Evolutionary conservation across 176 grass and related monocot species (phyloP).

Genomic region (Urochloa ruziziensis): DNA sequence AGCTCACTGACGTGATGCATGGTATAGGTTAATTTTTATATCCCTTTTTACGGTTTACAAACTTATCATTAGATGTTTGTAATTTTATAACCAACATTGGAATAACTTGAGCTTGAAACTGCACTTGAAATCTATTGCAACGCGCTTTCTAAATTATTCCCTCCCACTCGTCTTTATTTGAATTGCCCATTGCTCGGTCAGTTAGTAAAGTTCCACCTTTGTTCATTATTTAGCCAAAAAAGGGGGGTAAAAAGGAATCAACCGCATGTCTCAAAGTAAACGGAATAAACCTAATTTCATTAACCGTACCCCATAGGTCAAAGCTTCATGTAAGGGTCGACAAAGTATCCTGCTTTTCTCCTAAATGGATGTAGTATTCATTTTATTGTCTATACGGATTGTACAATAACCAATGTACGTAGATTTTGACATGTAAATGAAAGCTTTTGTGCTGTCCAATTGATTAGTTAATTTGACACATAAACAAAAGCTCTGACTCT

Average conservation of each 20-base stretch:
- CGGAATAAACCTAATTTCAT: background rate
- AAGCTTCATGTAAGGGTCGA: conserved; percentile 17
- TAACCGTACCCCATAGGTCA: conserved; percentile 26
- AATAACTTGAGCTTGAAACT: conserved; percentile 10
- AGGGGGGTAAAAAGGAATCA: background rate
- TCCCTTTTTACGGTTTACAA: conserved; percentile 9
- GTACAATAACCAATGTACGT: background rate
- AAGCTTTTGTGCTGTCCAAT: background rate
- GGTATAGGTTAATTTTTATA: conserved; percentile 26
- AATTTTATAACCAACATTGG: background rate
- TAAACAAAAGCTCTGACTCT: conserved; percentile 21
- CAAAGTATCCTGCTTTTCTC: background rate
- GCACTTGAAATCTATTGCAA: background rate
- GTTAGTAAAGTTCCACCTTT: conserved; percentile 7
- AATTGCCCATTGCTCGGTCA: background rate
- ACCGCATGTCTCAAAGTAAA: conserved; percentile 19
- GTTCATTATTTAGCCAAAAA: background rate
- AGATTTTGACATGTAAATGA: conserved; percentile 2
- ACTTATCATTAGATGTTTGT: background rate
- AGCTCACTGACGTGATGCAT: conserved; percentile 15
- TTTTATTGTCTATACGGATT: background rate
- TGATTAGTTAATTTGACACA: background rate
- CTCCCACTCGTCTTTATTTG: background rate
- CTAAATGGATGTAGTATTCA: background rate
- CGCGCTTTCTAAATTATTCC: background rate